Evolutionary conservation across 495 filamentous ascomycete genomes (phyloP), one percentile per base, ranked within the genome.

Genomic region (Lepraria neglecta): DNA sequence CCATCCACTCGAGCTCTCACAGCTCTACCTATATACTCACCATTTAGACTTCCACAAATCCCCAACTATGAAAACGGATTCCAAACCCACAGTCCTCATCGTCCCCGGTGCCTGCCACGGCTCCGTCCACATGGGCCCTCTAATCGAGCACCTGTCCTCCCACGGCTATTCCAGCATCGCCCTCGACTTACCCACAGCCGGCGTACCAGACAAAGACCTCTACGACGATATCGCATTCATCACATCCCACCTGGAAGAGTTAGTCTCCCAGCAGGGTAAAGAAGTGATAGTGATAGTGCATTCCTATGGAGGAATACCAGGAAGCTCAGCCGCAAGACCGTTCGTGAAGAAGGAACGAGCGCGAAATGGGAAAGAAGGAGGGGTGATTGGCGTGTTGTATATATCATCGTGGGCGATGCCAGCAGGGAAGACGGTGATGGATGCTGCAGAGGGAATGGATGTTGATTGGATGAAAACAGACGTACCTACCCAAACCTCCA

Each of bases 11-110:
- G n/a, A n/a, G n/a, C n/a, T n/a, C n/a, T n/a, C n/a, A n/a, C n/a
- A n/a, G n/a, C n/a, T n/a, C n/a, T n/a, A n/a, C n/a, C n/a, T n/a
- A n/a, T n/a, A n/a, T n/a, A n/a, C n/a, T n/a, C n/a, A n/a, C n/a
- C n/a, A n/a, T n/a, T n/a, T n/a, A n/a, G n/a, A n/a, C 33, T 38
- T 6, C 33, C 33, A 38, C 33, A 6, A 11, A 38, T 38, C 1
- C 11, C 33, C 6, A 38, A 11, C 33, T 11, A 38, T 38, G 33
- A 38, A 6, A 38, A 7, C 33, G 33, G 4, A 11, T 38, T 11
- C 33, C 21, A 58, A 35, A 47, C 57, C 57, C 31, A 50, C 57
- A 12, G 33, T 59, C 4, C 19, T 59, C 5, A 21, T 59, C 31
- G 31, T 59, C 31, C 57, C 57, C 19, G 57, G 57, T 0, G 45